These are phyloP conservation scores for Phytophthora pluvialis DNA, from an alignment of 352 stramenopile genomes.

Conservation along the genomic window DNA sequence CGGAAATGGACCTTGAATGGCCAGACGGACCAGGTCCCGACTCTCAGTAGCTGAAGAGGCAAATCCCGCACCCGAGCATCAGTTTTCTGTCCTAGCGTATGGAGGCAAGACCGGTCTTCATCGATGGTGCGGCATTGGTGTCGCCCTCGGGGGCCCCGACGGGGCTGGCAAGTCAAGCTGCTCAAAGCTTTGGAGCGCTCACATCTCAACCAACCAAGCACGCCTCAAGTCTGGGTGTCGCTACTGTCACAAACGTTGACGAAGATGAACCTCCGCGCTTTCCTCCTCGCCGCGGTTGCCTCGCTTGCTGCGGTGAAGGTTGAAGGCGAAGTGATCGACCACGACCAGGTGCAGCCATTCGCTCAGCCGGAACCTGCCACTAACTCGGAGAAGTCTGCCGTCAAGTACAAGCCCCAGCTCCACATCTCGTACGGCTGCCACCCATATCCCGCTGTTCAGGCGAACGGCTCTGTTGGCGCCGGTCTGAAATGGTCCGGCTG, in stretches of 20 bases:
- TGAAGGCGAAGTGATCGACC: constrained; percentile 17
- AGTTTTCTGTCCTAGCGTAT: too few species aligned
- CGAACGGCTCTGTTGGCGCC: constrained; percentile 8
- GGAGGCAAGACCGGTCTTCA: too few species aligned
- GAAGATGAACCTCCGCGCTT: constrained; percentile 19
- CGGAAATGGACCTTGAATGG: too few species aligned
- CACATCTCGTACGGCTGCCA: constrained; percentile 12
- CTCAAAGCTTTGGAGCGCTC: neutral
- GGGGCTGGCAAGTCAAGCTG: too few species aligned
- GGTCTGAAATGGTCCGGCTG: constrained; percentile 15
- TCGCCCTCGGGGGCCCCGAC: too few species aligned
- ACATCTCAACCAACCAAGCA: neutral
- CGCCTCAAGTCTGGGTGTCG: neutral
- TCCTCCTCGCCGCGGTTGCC: constrained; percentile 8
- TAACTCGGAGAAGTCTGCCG: constrained; percentile 15
- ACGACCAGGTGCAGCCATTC: constrained; percentile 19
- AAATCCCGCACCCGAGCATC: too few species aligned
- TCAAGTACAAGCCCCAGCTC: constrained; percentile 21
- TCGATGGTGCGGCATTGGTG: too few species aligned
- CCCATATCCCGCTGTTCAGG: constrained; percentile 18
- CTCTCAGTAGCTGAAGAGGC: too few species aligned
- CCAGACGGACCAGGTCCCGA: too few species aligned
- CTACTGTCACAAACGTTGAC: too few species aligned
- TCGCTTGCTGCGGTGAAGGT: constrained; percentile 6
- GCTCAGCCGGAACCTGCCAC: constrained; percentile 1